Conservation (phyloP, 2,329 filamentous ascomycete species). For the Hypoxylon sp. region DNA sequence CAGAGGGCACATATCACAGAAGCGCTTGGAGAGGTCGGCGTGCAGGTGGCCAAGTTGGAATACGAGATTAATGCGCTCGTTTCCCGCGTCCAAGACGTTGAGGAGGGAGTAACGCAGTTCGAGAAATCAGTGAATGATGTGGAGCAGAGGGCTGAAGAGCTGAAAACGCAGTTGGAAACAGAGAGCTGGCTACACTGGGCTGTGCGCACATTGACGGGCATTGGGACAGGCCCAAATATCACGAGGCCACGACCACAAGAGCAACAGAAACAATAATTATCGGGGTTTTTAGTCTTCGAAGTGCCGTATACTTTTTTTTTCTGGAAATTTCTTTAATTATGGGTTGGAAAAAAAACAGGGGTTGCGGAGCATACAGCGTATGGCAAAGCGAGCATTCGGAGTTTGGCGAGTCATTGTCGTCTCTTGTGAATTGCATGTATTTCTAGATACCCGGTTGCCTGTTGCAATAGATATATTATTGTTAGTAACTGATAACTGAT, state of each 20-base stretch:
- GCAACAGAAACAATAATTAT: neutral
- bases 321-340: constrained; percentile 24
- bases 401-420: constrained; percentile 33
- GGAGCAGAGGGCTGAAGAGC: constrained; percentile 73
- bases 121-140: constrained; percentile 82
- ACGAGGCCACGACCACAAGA: constrained; percentile 53
- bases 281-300: neutral
- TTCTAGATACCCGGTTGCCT: constrained; percentile 35
- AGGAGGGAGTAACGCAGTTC: constrained; percentile 84
- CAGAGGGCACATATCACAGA: constrained; percentile 79
- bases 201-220: constrained; percentile 71
- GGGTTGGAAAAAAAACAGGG: constrained; percentile 23
- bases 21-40: constrained; percentile 82
- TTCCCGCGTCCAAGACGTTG: constrained; percentile 87
- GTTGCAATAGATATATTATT: constrained; percentile 30
- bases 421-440: constrained; percentile 23
- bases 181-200: constrained; percentile 77
- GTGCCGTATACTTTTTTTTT: neutral
- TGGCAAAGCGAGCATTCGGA: constrained; percentile 43
- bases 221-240: constrained; percentile 73
- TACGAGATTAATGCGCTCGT: constrained; percentile 90
- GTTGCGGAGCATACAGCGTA: constrained; percentile 32
- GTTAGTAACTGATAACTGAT: neutral
- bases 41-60: constrained; percentile 86
- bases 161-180: constrained; percentile 74